Evolutionary conservation across 176 grass and related monocot genomes (phyloP).

Genomic region (Avena atlantica): DNA sequence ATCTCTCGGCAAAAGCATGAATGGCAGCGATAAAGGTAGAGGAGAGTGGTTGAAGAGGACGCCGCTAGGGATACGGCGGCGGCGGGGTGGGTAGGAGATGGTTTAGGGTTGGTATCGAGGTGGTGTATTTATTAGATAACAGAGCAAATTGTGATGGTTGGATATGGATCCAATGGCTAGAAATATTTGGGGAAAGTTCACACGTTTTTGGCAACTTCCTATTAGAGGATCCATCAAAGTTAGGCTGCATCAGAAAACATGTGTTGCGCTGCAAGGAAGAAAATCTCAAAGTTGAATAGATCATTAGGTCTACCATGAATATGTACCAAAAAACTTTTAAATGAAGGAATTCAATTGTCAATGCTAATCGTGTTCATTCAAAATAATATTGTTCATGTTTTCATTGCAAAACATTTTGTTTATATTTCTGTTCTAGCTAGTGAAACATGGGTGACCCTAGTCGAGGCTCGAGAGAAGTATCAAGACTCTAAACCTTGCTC

Average conservation of each 20-base stretch:
- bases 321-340: too few relatives aligned
- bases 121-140: background rate
- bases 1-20: background rate
- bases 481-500: too few relatives aligned
- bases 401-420: too few relatives aligned
- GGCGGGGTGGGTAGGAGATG: background rate
- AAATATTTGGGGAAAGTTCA: too few relatives aligned
- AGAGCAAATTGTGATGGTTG: background rate
- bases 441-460: too few relatives aligned
- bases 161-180: background rate
- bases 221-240: background rate
- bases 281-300: background rate
- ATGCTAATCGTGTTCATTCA: too few relatives aligned
- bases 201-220: background rate
- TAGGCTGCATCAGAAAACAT: background rate
- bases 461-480: too few relatives aligned
- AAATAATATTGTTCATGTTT: too few relatives aligned
- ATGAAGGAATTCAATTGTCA: too few relatives aligned
- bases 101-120: background rate
- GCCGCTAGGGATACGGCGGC: background rate
- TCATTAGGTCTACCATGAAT: background rate
- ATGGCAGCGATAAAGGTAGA: background rate
- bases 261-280: background rate
- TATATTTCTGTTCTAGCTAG: too few relatives aligned
- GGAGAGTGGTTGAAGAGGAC: background rate